These are phyloP conservation scores for Microthlaspi erraticum DNA, from an alignment of 345 rosid genomes.

Conservation along the genomic window DNA sequence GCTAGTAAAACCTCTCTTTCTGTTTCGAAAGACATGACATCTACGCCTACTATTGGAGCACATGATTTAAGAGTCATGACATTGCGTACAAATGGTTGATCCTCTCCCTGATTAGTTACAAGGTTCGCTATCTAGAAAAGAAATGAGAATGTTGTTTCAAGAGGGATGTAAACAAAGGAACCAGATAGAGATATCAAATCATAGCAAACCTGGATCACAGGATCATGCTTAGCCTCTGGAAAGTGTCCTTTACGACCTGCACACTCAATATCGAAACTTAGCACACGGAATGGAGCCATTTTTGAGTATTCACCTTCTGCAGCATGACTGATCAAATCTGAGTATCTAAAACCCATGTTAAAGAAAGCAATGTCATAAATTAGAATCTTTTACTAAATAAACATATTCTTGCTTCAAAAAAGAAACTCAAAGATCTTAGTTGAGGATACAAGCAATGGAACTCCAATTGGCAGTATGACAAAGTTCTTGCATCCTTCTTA, in stretches of 20 bases:
- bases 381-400: slow-evolving; percentile 1
- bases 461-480: slow-evolving; percentile 88
- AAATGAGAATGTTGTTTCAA: slow-evolving; percentile 36
- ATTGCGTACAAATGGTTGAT: slow-evolving; percentile 84
- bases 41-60: slow-evolving; percentile 89
- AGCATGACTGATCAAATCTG: slow-evolving; percentile 81
- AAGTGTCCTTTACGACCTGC: slow-evolving; percentile 99
- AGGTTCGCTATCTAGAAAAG: slow-evolving; percentile 85
- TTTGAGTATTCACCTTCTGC: slow-evolving; percentile 94
- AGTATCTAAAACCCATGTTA: slow-evolving; percentile 58
- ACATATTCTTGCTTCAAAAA: slow-evolving; percentile 23
- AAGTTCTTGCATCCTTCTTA: slow-evolving; percentile 62
- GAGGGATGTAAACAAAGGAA: slow-evolving; percentile 9
- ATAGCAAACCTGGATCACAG: slow-evolving; percentile 86
- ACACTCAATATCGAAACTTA: slow-evolving; percentile 98
- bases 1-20: slow-evolving; percentile 93
- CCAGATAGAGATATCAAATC: slow-evolving; percentile 12
- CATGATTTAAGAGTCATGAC: slow-evolving; percentile 97
- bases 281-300: slow-evolving; percentile 98
- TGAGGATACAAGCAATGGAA: slow-evolving; percentile 93
- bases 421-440: slow-evolving; percentile 8
- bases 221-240: slow-evolving; percentile 98
- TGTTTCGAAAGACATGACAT: slow-evolving; percentile 89
- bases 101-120: slow-evolving; percentile 92
- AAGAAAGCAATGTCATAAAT: slow-evolving; percentile 44